phyloP scores from a whole-genome alignment of 345 rosid species.

The Aegle marmelos region DNA sequence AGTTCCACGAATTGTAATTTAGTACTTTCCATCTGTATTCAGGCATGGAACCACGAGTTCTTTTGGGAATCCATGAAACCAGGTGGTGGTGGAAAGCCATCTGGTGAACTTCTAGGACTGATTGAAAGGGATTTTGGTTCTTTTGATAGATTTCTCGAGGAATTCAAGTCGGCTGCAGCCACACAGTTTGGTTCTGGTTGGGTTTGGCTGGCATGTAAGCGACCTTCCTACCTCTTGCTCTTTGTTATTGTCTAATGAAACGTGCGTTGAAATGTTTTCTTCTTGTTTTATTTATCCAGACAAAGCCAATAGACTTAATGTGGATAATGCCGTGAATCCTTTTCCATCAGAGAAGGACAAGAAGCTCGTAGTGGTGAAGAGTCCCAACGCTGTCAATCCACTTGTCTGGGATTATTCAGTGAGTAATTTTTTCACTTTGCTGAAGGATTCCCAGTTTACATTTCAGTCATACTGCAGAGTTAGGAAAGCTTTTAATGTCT shows the following conservation, averaged over 20 bases:
- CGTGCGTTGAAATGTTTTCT: background rate
- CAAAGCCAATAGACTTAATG: slow-evolving; percentile 69
- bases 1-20: background rate
- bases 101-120: slow-evolving; percentile 66
- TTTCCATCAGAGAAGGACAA: slow-evolving; percentile 67
- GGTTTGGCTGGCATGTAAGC: slow-evolving; percentile 94
- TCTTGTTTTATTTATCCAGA: slow-evolving; percentile 38
- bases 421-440: slow-evolving; percentile 23
- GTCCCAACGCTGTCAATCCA: slow-evolving; percentile 93
- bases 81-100: slow-evolving; percentile 88
- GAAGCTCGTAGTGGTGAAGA: slow-evolving; percentile 75
- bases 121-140: slow-evolving; percentile 89
- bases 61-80: slow-evolving; percentile 96
- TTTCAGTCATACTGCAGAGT: background rate
- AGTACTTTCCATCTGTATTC: slow-evolving; percentile 9
- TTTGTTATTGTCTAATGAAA: slow-evolving; percentile 4
- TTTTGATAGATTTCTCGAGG: slow-evolving; percentile 47
- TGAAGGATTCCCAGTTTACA: background rate
- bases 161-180: slow-evolving; percentile 69
- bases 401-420: slow-evolving; percentile 90
- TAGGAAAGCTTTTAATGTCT: background rate
- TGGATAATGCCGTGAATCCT: slow-evolving; percentile 69
- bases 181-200: slow-evolving; percentile 94
- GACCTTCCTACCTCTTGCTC: slow-evolving; percentile 1
- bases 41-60: slow-evolving; percentile 97